Percentiles rank a stretch among this genome's conserved stretches.
phyloP scores from a whole-genome alignment of 2,329 filamentous ascomycete species.

The Colletotrichum sp. region DNA sequence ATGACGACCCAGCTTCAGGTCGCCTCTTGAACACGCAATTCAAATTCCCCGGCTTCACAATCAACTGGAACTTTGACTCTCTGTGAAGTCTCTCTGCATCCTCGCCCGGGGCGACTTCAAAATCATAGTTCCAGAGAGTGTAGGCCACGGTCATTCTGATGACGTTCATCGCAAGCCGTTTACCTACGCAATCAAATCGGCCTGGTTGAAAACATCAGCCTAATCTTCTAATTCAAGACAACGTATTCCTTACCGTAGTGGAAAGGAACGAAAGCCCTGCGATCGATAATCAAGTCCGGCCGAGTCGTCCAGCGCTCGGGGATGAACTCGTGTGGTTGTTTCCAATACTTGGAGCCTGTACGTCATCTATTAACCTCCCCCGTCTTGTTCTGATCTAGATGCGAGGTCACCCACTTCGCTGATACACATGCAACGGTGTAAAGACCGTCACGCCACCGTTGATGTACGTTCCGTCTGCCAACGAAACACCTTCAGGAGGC shows the following conservation, averaged over 20 bases:
- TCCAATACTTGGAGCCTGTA: constrained; percentile 3
- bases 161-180: constrained; percentile 10
- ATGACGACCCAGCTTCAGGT: not conserved
- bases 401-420: not conserved
- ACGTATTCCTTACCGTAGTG: not conserved
- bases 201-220: not conserved
- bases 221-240: too few relatives aligned
- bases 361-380: too few relatives aligned
- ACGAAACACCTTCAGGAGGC: constrained; percentile 26
- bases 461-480: constrained; percentile 29
- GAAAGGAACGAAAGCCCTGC: constrained; percentile 17
- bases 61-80: not conserved
- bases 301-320: constrained; percentile 28
- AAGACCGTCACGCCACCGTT: constrained; percentile 24
- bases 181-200: constrained; percentile 14
- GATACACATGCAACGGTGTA: constrained; percentile 10
- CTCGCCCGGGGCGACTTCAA: constrained; percentile 12
- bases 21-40: constrained; percentile 9
- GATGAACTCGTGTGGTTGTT: constrained; percentile 21
- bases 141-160: constrained; percentile 7
- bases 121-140: constrained; percentile 19
- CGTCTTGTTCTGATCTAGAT: too few relatives aligned
- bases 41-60: constrained; percentile 7
- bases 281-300: constrained; percentile 24
- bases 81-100: not conserved